Evolutionary conservation across 2,329 filamentous ascomycete genomes (phyloP).

Genomic region (Thielaviopsis ethacetica): DNA sequence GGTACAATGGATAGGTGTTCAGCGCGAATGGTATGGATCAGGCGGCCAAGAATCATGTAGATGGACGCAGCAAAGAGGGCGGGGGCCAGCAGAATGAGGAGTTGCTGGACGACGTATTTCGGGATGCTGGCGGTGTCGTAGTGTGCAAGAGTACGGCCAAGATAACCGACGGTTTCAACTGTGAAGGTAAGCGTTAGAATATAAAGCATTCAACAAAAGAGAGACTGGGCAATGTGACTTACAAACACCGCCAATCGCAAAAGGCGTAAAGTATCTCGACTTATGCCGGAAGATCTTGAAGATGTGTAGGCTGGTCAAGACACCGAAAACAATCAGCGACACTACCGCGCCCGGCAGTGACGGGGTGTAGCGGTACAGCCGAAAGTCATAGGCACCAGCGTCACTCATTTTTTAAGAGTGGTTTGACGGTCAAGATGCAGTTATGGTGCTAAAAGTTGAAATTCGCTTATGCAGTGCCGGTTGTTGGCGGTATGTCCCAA

Average conservation of each 20-base stretch:
- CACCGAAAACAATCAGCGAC: too few relatives aligned
- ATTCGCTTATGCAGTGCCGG: too few relatives aligned
- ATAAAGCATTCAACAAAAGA: not conserved
- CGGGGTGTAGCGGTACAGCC: too few relatives aligned
- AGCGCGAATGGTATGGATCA: conserved; percentile 24
- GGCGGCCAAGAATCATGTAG: conserved; percentile 32
- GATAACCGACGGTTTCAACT: conserved; percentile 17
- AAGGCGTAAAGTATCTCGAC: conserved; percentile 20
- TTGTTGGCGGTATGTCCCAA: too few relatives aligned
- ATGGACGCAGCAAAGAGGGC: conserved; percentile 32
- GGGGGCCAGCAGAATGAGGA: conserved; percentile 30
- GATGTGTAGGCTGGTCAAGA: too few relatives aligned
- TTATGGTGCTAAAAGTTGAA: too few relatives aligned
- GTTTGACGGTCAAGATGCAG: too few relatives aligned
- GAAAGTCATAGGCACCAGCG: too few relatives aligned
- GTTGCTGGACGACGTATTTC: conserved; percentile 26
- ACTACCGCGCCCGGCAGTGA: too few relatives aligned
- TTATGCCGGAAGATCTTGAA: too few relatives aligned
- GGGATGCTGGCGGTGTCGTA: conserved; percentile 19
- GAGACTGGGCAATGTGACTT: conserved; percentile 16
- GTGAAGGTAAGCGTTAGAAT: conserved; percentile 10
- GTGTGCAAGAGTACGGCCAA: conserved; percentile 11
- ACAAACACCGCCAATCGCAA: conserved; percentile 31
- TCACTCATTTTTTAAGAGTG: too few relatives aligned
- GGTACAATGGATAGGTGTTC: conserved; percentile 20